Conservation (phyloP, 2,329 filamentous ascomycete species). For the Aschersonia sp. region DNA sequence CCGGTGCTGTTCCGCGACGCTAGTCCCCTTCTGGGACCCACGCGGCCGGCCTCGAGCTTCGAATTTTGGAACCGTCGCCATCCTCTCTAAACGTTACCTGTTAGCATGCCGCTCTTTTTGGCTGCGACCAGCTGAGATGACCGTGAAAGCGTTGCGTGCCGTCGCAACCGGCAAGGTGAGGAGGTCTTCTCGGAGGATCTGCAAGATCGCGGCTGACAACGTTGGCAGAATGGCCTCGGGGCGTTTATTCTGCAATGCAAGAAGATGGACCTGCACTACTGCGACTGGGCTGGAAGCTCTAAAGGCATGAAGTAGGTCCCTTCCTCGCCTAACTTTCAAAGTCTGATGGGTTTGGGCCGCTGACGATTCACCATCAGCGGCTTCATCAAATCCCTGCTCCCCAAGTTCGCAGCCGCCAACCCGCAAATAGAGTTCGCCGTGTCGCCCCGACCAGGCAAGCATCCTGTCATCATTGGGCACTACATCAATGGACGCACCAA, state of each 20-base stretch:
- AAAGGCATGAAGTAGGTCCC: constrained; percentile 73
- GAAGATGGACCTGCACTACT: constrained; percentile 91
- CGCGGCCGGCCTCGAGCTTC: background rate
- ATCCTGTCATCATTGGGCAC: constrained; percentile 76
- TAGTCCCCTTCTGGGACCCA: constrained; percentile 11
- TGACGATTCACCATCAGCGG: constrained; percentile 31
- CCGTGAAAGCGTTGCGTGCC: constrained; percentile 36
- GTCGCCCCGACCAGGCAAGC: constrained; percentile 76
- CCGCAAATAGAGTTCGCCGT: constrained; percentile 85
- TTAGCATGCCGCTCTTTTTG: too few relatives aligned
- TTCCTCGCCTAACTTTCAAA: background rate
- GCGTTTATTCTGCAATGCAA: constrained; percentile 97
- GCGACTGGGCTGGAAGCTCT: constrained; percentile 89
- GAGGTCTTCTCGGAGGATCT: constrained; percentile 12
- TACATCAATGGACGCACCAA: constrained; percentile 87
- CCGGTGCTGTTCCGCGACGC: constrained; percentile 9
- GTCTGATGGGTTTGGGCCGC: background rate
- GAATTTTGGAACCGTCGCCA: constrained; percentile 2
- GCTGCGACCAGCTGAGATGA: constrained; percentile 27
- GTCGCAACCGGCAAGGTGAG: constrained; percentile 34
- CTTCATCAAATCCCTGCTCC: constrained; percentile 67
- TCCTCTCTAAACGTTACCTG: background rate
- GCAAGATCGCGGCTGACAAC: constrained; percentile 6
- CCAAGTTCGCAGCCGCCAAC: constrained; percentile 64
- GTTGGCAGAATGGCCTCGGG: constrained; percentile 74